Evolutionary conservation across 345 rosid species (phyloP).

Genomic region (Aquilaria sinensis): DNA sequence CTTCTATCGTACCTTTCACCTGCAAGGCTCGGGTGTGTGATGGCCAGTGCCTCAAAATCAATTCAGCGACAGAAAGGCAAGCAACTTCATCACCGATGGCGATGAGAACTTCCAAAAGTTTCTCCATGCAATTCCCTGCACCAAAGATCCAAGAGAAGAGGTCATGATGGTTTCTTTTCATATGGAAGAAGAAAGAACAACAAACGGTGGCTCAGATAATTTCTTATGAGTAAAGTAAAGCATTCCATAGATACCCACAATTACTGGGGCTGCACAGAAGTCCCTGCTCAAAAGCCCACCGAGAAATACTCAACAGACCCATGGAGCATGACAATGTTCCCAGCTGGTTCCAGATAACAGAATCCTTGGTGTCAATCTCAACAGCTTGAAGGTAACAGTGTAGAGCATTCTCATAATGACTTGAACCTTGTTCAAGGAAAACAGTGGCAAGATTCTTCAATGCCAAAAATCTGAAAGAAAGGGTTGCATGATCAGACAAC

Average conservation of each 20-base stretch:
- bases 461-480: constrained; percentile 73
- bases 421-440: constrained; percentile 84
- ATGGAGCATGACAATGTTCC: constrained; percentile 97
- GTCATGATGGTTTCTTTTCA: background rate
- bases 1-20: constrained; percentile 75
- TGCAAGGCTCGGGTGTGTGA: constrained; percentile 92
- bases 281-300: constrained; percentile 99
- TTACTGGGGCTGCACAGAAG: constrained; percentile 97
- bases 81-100: constrained; percentile 99
- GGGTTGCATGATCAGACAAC: background rate
- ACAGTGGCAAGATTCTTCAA: constrained; percentile 89
- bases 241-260: constrained; percentile 41
- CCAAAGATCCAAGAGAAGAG: constrained; percentile 5
- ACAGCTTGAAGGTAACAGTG: constrained; percentile 95
- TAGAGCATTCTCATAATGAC: constrained; percentile 77
- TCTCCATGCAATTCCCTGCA: constrained; percentile 99
- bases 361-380: constrained; percentile 94
- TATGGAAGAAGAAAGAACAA: constrained; percentile 4
- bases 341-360: constrained; percentile 95
- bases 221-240: background rate
- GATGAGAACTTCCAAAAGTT: constrained; percentile 93
- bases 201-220: background rate
- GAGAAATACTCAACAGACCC: constrained; percentile 82
- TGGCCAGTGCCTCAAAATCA: constrained; percentile 98
- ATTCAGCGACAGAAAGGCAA: constrained; percentile 83